phyloP scores from a whole-genome alignment of 2,329 filamentous ascomycete genomes.

The Colletotrichum sidae region DNA sequence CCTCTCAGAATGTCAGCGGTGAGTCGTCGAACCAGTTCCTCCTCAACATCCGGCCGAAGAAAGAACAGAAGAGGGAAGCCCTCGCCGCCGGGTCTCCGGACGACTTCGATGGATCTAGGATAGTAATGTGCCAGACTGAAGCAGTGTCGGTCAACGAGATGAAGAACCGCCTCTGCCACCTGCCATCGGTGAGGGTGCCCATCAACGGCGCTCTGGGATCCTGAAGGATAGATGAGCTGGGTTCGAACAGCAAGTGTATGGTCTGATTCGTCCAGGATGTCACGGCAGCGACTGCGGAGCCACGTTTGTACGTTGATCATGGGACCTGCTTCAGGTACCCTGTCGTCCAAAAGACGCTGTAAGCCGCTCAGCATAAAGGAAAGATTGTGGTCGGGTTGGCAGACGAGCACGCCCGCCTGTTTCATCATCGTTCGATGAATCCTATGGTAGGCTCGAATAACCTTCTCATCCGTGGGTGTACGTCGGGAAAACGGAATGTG shows the following conservation, averaged over 20 bases:
- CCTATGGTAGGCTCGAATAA: slow-evolving; percentile 51
- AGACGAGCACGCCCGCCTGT: slow-evolving; percentile 65
- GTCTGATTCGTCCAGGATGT: slow-evolving; percentile 75
- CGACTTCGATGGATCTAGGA: slow-evolving; percentile 59
- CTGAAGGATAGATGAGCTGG: slow-evolving; percentile 69
- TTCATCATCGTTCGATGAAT: slow-evolving; percentile 53
- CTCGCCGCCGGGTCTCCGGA: slow-evolving; percentile 43
- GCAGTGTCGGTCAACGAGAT: slow-evolving; percentile 52
- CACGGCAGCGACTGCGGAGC: slow-evolving; percentile 62
- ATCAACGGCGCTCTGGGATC: slow-evolving; percentile 60
- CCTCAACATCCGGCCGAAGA: slow-evolving; percentile 59
- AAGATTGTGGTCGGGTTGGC: slow-evolving; percentile 72
- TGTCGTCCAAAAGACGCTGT: slow-evolving; percentile 64
- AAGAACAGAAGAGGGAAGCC: slow-evolving; percentile 70
- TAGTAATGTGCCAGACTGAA: slow-evolving; percentile 50
- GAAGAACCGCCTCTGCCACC: slow-evolving; percentile 54
- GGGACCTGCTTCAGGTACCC: slow-evolving; percentile 50
- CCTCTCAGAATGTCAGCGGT: slow-evolving; percentile 52
- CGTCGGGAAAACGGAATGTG: slow-evolving; percentile 70
- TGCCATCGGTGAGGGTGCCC: slow-evolving; percentile 66
- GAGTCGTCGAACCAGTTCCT: slow-evolving; percentile 54
- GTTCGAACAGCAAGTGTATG: slow-evolving; percentile 64
- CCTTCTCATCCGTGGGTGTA: slow-evolving; percentile 48
- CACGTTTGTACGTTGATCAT: slow-evolving; percentile 66
- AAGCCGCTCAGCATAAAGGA: slow-evolving; percentile 73